These are phyloP conservation scores for Apophysomyces ossiformis DNA, from an alignment of 371 early-diverging fungal species.

Conservation along the genomic window DNA sequence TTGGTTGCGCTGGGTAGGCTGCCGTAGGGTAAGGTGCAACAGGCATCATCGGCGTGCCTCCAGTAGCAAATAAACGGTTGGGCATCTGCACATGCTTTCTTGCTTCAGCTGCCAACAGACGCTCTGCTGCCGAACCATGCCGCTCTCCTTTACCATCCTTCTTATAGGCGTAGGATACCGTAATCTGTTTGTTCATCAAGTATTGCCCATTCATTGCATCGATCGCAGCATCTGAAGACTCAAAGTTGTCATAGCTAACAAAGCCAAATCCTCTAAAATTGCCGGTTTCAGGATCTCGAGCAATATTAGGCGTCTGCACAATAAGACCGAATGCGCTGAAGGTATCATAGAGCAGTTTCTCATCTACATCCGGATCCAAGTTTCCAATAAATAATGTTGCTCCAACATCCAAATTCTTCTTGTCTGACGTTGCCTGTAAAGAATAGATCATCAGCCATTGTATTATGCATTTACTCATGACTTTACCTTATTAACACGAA, in stretches of 20 bases:
- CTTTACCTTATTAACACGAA: conserved; percentile 92
- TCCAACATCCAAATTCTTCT: conserved; percentile 92
- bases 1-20: conserved; percentile 13
- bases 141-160: conserved; percentile 98
- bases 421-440: conserved; percentile 82
- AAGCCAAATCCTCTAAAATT: conserved; percentile 94
- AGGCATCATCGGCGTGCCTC: conserved; percentile 45
- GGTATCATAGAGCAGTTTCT: conserved; percentile 94
- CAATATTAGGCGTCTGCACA: conserved; percentile 87
- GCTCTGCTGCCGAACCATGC: conserved; percentile 97
- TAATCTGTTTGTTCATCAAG: conserved; percentile 90
- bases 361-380: conserved; percentile 93
- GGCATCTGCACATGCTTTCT: conserved; percentile 74
- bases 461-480: neutral
- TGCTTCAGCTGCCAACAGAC: conserved; percentile 93
- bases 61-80: conserved; percentile 70
- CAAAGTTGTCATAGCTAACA: conserved; percentile 92
- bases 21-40: conserved; percentile 26
- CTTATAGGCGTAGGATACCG: conserved; percentile 94
- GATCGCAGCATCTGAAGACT: conserved; percentile 95
- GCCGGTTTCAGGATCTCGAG: conserved; percentile 89
- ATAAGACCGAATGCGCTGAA: conserved; percentile 95
- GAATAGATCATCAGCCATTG: neutral
- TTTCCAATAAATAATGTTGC: conserved; percentile 97
- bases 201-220: conserved; percentile 98